phyloP scores from a whole-genome alignment of 2,329 filamentous ascomycete species.

The Aspergillus fumigatus region DNA sequence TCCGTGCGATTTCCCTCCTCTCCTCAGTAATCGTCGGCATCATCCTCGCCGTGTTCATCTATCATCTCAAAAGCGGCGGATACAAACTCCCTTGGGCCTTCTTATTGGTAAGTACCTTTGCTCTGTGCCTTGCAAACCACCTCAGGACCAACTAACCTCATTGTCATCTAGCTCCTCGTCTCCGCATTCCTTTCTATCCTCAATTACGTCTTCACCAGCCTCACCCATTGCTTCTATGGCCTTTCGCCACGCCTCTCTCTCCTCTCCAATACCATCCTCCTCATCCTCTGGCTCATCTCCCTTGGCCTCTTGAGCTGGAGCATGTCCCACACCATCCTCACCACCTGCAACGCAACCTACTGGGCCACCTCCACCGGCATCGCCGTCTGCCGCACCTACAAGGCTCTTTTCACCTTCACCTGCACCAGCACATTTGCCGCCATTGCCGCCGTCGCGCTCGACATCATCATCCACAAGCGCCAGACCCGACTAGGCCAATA shows the following conservation, averaged over 20 bases:
- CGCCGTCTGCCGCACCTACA: slow-evolving; percentile 55
- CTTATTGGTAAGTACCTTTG: slow-evolving; percentile 45
- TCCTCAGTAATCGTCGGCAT: slow-evolving; percentile 52
- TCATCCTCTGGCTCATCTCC: slow-evolving; percentile 50
- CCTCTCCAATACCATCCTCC: slow-evolving; percentile 44
- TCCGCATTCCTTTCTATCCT: slow-evolving; percentile 51
- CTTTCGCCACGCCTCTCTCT: slow-evolving; percentile 52
- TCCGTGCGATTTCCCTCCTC: slow-evolving; percentile 39
- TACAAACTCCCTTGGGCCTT: slow-evolving; percentile 57
- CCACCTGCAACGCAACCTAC: slow-evolving; percentile 46
- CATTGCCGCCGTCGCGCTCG: slow-evolving; percentile 46
- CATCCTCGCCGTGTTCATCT: slow-evolving; percentile 54
- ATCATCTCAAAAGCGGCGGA: slow-evolving; percentile 48
- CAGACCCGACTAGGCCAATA: slow-evolving; percentile 47
- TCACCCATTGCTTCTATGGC: slow-evolving; percentile 49
- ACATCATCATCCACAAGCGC: slow-evolving; percentile 46
- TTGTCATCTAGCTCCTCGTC: slow-evolving; percentile 43
- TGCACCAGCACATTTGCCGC: slow-evolving; percentile 46
- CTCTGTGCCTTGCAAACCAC: not conserved
- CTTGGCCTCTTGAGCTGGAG: slow-evolving; percentile 52
- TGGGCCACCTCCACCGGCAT: slow-evolving; percentile 55
- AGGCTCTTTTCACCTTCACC: slow-evolving; percentile 56
- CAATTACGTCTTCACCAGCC: slow-evolving; percentile 44
- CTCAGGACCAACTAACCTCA: slow-evolving; percentile 3
- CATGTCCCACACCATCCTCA: slow-evolving; percentile 49